Evolutionary conservation across 495 filamentous ascomycete species (phyloP).

Genomic region (Coniosporium apollinis): DNA sequence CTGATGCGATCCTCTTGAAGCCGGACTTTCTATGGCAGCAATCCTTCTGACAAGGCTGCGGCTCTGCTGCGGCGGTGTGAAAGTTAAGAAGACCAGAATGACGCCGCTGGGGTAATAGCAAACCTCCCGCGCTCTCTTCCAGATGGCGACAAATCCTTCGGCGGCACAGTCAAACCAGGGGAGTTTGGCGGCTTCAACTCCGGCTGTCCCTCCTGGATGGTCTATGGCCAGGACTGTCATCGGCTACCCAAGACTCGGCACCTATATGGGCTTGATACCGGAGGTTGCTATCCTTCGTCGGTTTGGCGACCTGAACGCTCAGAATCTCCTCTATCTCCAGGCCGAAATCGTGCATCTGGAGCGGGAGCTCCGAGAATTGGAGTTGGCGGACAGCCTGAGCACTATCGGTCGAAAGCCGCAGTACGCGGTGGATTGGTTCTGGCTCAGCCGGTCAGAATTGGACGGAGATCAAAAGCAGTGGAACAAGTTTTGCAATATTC

Average conservation of each 20-base stretch:
- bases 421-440: constrained; percentile 1
- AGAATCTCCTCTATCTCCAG: constrained; percentile 19
- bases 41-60: too few relatives aligned
- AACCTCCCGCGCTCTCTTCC: too few relatives aligned
- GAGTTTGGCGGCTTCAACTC: too few relatives aligned
- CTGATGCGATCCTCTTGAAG: too few relatives aligned
- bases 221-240: too few relatives aligned
- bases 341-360: constrained; percentile 16
- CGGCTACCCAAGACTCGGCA: constrained; percentile 8
- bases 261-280: constrained; percentile 3
- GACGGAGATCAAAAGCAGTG: constrained; percentile 3
- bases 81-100: too few relatives aligned
- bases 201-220: too few relatives aligned
- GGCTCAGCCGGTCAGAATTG: constrained; percentile 1
- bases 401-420: background rate
- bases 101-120: too few relatives aligned
- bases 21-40: too few relatives aligned
- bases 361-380: constrained; percentile 5
- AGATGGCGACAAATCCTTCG: too few relatives aligned
- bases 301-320: constrained; percentile 14
- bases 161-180: too few relatives aligned
- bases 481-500: constrained; percentile 4
- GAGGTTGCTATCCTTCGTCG: constrained; percentile 14
- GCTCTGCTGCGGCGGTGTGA: too few relatives aligned
- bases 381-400: constrained; percentile 5